Base-by-base conservation (phyloP, 163 green algal genomes). In the Volvox carteri region DNA sequence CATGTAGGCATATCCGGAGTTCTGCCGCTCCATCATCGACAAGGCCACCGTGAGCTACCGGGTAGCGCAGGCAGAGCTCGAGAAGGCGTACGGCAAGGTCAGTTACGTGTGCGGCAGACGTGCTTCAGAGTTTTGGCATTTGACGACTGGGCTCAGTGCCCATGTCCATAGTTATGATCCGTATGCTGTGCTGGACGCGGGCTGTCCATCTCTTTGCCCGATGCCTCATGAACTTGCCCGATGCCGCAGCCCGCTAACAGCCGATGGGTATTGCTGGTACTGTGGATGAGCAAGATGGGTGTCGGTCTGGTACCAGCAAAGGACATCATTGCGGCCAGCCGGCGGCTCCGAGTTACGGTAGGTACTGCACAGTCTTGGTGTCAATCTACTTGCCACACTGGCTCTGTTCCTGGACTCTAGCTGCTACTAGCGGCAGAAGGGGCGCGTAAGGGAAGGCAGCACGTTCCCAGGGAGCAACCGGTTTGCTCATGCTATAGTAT, bases 211-310 rank as follows among this genome's bases (percentile, higher is more conserved):
- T n/a, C n/a, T n/a, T n/a, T n/a, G n/a, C n/a, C n/a, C n/a, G n/a
- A n/a, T n/a, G n/a, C n/a, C n/a, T n/a, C n/a, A n/a, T n/a, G n/a
- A n/a, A n/a, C n/a, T n/a, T n/a, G n/a, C n/a, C n/a, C n/a, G n/a
- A n/a, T n/a, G n/a, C n/a, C 52, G 48, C 84, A 95, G 92, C 84
- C 88, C 0, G 93, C 86, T n/a, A 89, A 94, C 78, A 92, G 91
- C 41, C 88, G 91, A 2, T 94, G 93, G 87, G 91, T 97, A 44
- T 86, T 97, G 50, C 84, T 97, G 12, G 90, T 94, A 35, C 80
- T 97, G n/a, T 98, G 95, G 95, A 97, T 98, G 95, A 92, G 92
- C 23, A 93, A 93, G 41, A 80, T 91, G 35, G 96, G 95, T 2
- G 76, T 83, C 3, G 96, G 95, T 1, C 42, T 97, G 25, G 88